Evolutionary conservation across 768 basidiomycete species (phyloP).

Genomic region (Leccinellum rugosiceps): DNA sequence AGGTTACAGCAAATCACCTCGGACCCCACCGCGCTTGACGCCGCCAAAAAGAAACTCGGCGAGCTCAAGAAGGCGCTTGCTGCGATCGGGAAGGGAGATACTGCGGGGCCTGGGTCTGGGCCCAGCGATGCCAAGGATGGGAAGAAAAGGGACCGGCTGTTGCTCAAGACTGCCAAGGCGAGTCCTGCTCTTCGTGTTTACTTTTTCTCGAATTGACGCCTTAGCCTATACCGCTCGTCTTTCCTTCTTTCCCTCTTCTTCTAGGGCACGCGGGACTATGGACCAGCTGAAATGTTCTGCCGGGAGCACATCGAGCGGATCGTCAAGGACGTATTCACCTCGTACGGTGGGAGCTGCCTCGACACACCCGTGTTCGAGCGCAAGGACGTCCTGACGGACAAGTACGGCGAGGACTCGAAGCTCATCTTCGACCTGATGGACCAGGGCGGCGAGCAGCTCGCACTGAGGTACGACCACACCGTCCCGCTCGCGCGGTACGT

Average conservation of each 20-base stretch:
- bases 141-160: slow-evolving; percentile 66
- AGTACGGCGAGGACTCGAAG: slow-evolving; percentile 97
- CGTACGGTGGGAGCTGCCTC: slow-evolving; percentile 86
- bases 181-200: slow-evolving; percentile 19
- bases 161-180: slow-evolving; percentile 95
- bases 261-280: slow-evolving; percentile 94
- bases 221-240: not conserved
- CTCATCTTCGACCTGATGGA: slow-evolving; percentile 97
- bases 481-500: slow-evolving; percentile 94
- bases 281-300: slow-evolving; percentile 88
- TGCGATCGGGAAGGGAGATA: slow-evolving; percentile 34
- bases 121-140: slow-evolving; percentile 37
- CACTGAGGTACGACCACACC: slow-evolving; percentile 93
- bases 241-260: not conserved
- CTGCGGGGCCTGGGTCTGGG: slow-evolving; percentile 29
- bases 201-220: slow-evolving; percentile 11
- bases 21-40: slow-evolving; percentile 49
- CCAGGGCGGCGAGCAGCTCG: slow-evolving; percentile 95
- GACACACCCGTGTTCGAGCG: slow-evolving; percentile 99
- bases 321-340: slow-evolving; percentile 83
- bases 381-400: slow-evolving; percentile 92
- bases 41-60: slow-evolving; percentile 64
- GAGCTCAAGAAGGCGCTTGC: slow-evolving; percentile 63
- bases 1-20: slow-evolving; percentile 45
- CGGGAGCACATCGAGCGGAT: slow-evolving; percentile 86